phyloP scores from a whole-genome alignment of 2,329 filamentous ascomycete genomes.

The Sclerotiophoma versabilis region DNA sequence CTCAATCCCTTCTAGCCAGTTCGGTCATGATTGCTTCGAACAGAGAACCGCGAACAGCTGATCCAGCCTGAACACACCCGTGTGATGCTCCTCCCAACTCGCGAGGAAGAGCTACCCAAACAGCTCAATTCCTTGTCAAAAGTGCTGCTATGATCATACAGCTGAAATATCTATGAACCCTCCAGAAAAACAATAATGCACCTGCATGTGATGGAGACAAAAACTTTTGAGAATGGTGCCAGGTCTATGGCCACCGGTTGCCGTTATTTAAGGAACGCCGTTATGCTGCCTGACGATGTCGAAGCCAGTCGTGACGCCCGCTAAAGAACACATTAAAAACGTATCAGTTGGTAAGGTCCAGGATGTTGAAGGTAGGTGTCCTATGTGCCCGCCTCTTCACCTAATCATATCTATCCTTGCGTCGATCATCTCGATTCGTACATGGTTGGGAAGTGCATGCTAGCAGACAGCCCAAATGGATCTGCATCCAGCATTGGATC shows the following conservation, averaged over 20 bases:
- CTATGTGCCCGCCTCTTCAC: conserved; percentile 15
- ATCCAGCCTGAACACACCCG: conserved; percentile 11
- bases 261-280: conserved; percentile 31
- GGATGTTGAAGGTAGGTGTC: conserved; percentile 14
- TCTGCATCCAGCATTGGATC: conserved; percentile 92
- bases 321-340: conserved; percentile 40
- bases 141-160: conserved; percentile 7
- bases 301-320: conserved; percentile 35
- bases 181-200: background rate
- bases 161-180: conserved; percentile 9
- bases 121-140: conserved; percentile 14
- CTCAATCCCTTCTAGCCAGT: conserved; percentile 9
- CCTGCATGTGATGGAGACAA: conserved; percentile 10
- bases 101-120: conserved; percentile 16
- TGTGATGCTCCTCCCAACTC: conserved; percentile 10
- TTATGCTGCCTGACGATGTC: conserved; percentile 28
- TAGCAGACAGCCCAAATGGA: conserved; percentile 90
- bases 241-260: conserved; percentile 19
- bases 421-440: conserved; percentile 59
- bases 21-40: background rate
- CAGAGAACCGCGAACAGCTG: conserved; percentile 12
- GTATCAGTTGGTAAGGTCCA: conserved; percentile 14
- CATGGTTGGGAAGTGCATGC: conserved; percentile 90
- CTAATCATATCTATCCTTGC: conserved; percentile 22
- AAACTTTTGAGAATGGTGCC: conserved; percentile 40